Evolutionary conservation across 2,329 filamentous ascomycete species (phyloP).

Genomic region (Penicillium vulpinum): DNA sequence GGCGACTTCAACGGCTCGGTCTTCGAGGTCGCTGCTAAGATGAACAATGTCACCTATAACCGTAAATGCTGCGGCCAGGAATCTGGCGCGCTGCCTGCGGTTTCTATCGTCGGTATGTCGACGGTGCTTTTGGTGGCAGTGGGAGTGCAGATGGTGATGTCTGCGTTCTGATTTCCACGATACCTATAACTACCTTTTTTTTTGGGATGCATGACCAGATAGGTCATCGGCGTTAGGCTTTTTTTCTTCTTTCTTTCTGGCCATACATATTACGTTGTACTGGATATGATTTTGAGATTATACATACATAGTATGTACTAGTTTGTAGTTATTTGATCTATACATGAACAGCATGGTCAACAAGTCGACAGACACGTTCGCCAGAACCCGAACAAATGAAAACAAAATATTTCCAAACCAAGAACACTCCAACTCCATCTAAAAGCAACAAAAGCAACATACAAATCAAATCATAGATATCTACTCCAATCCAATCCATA

Average conservation of each 20-base stretch:
- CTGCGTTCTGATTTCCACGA: constrained; percentile 25
- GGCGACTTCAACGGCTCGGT: constrained; percentile 70
- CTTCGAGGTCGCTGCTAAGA: constrained; percentile 69
- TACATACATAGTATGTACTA: neutral
- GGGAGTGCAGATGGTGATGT: constrained; percentile 25
- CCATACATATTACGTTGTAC: neutral
- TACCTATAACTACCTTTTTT: constrained; percentile 15
- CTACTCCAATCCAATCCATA: neutral
- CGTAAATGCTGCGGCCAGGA: constrained; percentile 40
- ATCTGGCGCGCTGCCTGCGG: constrained; percentile 28
- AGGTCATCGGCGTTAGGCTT: constrained; percentile 9
- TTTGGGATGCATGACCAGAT: constrained; percentile 7
- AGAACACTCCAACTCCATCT: neutral
- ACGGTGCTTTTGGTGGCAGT: constrained; percentile 24
- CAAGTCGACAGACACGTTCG: neutral
- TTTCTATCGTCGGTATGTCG: constrained; percentile 21
- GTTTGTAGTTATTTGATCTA: neutral
- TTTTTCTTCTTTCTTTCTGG: neutral
- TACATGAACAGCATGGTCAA: neutral
- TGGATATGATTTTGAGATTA: constrained; percentile 1
- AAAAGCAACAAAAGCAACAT: neutral
- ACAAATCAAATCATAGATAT: neutral
- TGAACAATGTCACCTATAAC: constrained; percentile 72
- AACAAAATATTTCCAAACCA: neutral
- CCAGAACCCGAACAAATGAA: neutral